phyloP scores from a whole-genome alignment of 169 alveolate species.

The Cryptosporidium sp. region DNA sequence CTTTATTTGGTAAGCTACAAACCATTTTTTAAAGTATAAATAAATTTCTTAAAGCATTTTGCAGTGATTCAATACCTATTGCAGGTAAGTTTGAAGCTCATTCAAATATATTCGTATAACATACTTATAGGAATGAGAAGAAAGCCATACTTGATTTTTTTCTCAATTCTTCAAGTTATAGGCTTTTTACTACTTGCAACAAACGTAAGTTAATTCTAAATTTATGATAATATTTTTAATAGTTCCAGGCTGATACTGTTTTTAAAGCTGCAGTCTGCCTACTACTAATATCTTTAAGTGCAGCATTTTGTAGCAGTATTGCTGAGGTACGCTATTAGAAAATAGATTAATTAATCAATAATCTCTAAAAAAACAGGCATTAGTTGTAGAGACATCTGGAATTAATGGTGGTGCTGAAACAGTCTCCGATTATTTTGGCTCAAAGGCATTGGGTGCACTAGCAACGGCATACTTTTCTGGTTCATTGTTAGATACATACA shows the following conservation, averaged over 20 bases:
- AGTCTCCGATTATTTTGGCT: conserved; percentile 91
- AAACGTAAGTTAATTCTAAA: conserved; percentile 28
- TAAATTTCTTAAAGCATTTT: conserved; percentile 78
- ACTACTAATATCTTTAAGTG: conserved; percentile 80
- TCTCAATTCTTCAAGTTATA: conserved; percentile 83
- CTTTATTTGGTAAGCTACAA: conserved; percentile 17
- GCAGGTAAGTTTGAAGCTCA: conserved; percentile 31
- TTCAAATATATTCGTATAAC: background rate
- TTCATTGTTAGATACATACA: conserved; percentile 86
- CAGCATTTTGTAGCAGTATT: conserved; percentile 89
- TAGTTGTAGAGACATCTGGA: conserved; percentile 71
- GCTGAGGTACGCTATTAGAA: conserved; percentile 84
- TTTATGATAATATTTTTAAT: conserved; percentile 14
- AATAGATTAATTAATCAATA: background rate
- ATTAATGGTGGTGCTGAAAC: conserved; percentile 82
- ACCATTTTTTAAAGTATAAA: background rate
- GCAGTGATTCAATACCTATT: conserved; percentile 84
- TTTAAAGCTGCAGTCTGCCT: conserved; percentile 77
- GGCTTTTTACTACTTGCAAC: conserved; percentile 85
- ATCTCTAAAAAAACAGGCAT: conserved; percentile 43
- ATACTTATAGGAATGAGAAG: conserved; percentile 82
- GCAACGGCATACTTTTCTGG: conserved; percentile 95
- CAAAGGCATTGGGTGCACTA: conserved; percentile 90
- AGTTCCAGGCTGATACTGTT: conserved; percentile 75
- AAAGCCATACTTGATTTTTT: conserved; percentile 86